Base-by-base conservation (phyloP, 2,329 filamentous ascomycete genomes). In the Ceratocystis alfenasii region DNA sequence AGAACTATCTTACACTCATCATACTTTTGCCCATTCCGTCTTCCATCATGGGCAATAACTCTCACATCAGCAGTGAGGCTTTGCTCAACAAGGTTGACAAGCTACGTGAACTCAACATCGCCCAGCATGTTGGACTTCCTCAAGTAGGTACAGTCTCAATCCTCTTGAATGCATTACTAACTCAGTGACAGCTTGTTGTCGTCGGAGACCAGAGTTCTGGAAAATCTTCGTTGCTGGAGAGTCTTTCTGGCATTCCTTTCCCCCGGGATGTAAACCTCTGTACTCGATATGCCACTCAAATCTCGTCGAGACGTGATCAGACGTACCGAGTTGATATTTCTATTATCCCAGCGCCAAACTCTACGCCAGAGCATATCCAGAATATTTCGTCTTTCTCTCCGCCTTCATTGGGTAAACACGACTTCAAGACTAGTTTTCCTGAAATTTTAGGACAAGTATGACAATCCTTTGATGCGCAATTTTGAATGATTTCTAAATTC, bases 91-190 rank as follows among this genome's bases (percentile, higher is more conserved):
- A 75, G 65, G 73, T 79, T 30, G 78, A 80, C 69, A 76, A 74
- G 69, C 70, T 80, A 1, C 73, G 77, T 2, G 77, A 76, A 66
- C 72, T 76, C 6, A 74, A 73, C 5, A 71, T 79, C 5, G 76
- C 74, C 4, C 69, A 74, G 0, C 70, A 73, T 36, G 71, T 79
- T 8, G 65, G 73, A 50, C 71, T 74, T 0, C 73, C 72, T 0
- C 86, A 90, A 77, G 89, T 93, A 69, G 12, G 66, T 68, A n/a
- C 15, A 10, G 12, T 33, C 22, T 1, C 28, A 5, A 1, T n/a
- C n/a, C 25, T 36, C 5, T 28, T 5, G 30, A 45, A 6, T 15
- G 7, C 45, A 5, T 30, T 7, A 15, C 45, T 46, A n/a, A 53
- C 36, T 30, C n/a, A 22, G 3, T 69, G 66, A 1, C 66, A 70